Evolutionary conservation across 2,329 filamentous ascomycete genomes (phyloP).

Genomic region (Venturia nashicola): DNA sequence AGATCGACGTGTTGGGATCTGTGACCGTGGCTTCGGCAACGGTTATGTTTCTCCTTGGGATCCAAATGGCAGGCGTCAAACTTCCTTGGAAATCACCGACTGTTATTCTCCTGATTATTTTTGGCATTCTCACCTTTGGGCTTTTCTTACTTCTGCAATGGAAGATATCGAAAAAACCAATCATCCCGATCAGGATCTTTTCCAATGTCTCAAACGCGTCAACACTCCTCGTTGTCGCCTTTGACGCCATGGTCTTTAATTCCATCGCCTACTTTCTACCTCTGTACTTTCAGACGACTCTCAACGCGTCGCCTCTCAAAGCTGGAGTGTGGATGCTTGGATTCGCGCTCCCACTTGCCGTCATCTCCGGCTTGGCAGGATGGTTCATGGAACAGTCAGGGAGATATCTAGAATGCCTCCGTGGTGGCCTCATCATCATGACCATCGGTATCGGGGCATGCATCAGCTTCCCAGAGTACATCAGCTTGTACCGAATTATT

Average conservation of each 20-base stretch:
- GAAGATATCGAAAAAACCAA: constrained; percentile 49
- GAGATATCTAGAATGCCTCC: constrained; percentile 50
- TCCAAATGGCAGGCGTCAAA: constrained; percentile 41
- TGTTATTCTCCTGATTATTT: constrained; percentile 42
- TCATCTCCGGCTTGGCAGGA: constrained; percentile 32
- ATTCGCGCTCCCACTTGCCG: constrained; percentile 9
- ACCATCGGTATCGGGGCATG: constrained; percentile 54
- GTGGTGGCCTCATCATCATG: constrained; percentile 45
- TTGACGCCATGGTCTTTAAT: constrained; percentile 47
- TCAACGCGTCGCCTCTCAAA: constrained; percentile 12
- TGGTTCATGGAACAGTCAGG: constrained; percentile 49
- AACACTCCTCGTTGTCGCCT: constrained; percentile 36
- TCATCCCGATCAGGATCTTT: constrained; percentile 58
- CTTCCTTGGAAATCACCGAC: constrained; percentile 43
- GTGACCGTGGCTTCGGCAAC: constrained; percentile 38
- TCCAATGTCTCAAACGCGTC: constrained; percentile 43
- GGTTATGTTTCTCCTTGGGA: constrained; percentile 39
- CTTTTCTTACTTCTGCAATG: constrained; percentile 51
- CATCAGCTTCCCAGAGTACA: constrained; percentile 39
- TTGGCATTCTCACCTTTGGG: constrained; percentile 35
- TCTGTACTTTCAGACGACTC: constrained; percentile 17
- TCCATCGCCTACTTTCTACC: constrained; percentile 59
- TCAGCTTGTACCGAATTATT: constrained; percentile 25
- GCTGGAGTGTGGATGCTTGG: constrained; percentile 14
- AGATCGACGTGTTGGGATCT: constrained; percentile 43